A percentile compares a stretch with the other conserved stretches of the same genome.
Conservation (phyloP, 306 rosid genomes). For the Parietaria judaica region DNA sequence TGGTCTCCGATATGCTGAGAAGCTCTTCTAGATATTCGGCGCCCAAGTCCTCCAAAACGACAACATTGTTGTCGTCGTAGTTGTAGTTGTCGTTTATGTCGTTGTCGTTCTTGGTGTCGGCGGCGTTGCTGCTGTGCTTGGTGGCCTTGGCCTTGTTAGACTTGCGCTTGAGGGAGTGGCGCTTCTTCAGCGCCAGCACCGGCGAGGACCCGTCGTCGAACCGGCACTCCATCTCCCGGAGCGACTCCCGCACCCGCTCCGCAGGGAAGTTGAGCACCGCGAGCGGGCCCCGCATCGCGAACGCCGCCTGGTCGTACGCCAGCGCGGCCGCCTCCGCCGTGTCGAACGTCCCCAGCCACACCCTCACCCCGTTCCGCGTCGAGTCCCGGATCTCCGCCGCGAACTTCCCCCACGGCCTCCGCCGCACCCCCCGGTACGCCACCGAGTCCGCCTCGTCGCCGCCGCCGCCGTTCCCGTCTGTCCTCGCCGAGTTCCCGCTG, state of each 20-base stretch:
- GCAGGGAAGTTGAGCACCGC: constrained; percentile 51
- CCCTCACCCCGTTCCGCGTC: constrained; percentile 45
- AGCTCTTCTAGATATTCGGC: constrained; percentile 51
- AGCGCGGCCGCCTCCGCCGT: constrained; percentile 61
- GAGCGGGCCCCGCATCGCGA: constrained; percentile 41
- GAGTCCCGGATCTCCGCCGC: constrained; percentile 75
- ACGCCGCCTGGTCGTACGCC: constrained; percentile 75
- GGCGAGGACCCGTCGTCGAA: constrained; percentile 36
- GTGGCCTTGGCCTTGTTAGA: background rate
- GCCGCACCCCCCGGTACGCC: constrained; percentile 46
- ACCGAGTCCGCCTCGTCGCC: constrained; percentile 1
- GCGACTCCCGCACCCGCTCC: constrained; percentile 32
- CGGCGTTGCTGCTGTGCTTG: background rate
- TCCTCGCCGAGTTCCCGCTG: no score
- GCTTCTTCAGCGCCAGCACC: constrained; percentile 45
- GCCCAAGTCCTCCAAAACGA: constrained; percentile 53
- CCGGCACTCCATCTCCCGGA: constrained; percentile 34
- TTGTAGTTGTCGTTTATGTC: background rate
- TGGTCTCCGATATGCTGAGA: constrained; percentile 22
- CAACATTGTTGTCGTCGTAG: constrained; percentile 7
- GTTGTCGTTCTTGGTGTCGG: background rate
- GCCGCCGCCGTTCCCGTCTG: background rate
- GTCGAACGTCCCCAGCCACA: constrained; percentile 73
- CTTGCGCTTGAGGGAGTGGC: constrained; percentile 41
- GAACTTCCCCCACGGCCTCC: constrained; percentile 66